Conservation (phyloP, 2,329 filamentous ascomycete species). For the Penicillium hesseltinei region DNA sequence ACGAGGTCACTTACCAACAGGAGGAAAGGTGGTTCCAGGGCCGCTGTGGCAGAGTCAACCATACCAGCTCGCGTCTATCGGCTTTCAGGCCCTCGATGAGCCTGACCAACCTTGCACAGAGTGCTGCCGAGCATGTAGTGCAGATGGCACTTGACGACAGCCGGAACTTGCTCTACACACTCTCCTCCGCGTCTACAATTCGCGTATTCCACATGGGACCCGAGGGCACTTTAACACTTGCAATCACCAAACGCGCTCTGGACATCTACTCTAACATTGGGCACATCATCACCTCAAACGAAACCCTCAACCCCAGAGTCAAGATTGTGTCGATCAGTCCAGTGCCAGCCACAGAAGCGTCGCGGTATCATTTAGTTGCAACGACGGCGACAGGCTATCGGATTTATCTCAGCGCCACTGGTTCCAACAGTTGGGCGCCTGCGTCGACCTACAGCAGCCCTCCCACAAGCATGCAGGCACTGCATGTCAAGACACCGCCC, state of each 20-base stretch:
- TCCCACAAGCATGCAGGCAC: slow-evolving; percentile 95
- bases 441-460: slow-evolving; percentile 62
- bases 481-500: slow-evolving; percentile 93
- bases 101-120: slow-evolving; percentile 36
- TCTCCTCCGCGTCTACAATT: slow-evolving; percentile 85
- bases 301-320: slow-evolving; percentile 68
- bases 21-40: slow-evolving; percentile 96
- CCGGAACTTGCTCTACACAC: slow-evolving; percentile 82
- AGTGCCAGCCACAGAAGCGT: slow-evolving; percentile 78
- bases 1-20: slow-evolving; percentile 93
- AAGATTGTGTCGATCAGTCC: slow-evolving; percentile 81
- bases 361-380: slow-evolving; percentile 83
- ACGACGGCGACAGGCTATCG: slow-evolving; percentile 87
- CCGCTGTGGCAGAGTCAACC: slow-evolving; percentile 83
- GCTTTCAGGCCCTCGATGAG: slow-evolving; percentile 50
- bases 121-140: slow-evolving; percentile 61
- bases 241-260: slow-evolving; percentile 54
- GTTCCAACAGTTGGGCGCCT: slow-evolving; percentile 57
- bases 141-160: slow-evolving; percentile 88
- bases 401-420: slow-evolving; percentile 87
- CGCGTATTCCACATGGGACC: slow-evolving; percentile 84
- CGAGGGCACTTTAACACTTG: slow-evolving; percentile 51
- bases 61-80: slow-evolving; percentile 71
- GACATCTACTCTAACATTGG: slow-evolving; percentile 68
- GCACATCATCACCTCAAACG: slow-evolving; percentile 74